These are phyloP conservation scores for Peronospora tabacina DNA, from an alignment of 352 stramenopile species.

Conservation along the genomic window DNA sequence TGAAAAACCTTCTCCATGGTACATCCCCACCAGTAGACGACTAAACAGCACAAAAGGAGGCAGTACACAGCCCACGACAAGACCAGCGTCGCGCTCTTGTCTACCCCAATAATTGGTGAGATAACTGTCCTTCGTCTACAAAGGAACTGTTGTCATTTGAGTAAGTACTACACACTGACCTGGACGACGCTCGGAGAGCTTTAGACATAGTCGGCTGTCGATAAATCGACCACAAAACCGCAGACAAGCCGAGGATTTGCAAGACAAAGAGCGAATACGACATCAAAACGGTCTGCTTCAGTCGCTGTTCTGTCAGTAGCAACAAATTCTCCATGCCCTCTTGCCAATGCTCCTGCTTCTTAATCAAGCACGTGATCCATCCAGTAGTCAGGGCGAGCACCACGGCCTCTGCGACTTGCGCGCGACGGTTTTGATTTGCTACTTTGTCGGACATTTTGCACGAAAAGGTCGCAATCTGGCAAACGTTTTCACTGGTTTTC, in stretches of 20 bases:
- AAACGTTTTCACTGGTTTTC: background rate
- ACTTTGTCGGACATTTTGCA: conserved; percentile 10
- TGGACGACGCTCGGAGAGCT: conserved; percentile 16
- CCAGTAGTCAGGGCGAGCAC: conserved; percentile 28
- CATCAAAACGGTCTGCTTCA: conserved; percentile 29
- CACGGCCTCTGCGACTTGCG: conserved; percentile 29
- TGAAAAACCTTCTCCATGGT: conserved; percentile 21
- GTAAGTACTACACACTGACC: conserved; percentile 9
- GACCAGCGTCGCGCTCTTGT: conserved; percentile 45
- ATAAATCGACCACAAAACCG: conserved; percentile 25
- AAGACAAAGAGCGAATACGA: conserved; percentile 24
- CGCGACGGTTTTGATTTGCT: conserved; percentile 10
- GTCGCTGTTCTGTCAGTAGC: conserved; percentile 19
- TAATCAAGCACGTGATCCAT: conserved; percentile 31
- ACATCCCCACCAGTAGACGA: conserved; percentile 37
- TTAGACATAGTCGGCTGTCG: conserved; percentile 13
- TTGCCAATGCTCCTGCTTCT: conserved; percentile 12
- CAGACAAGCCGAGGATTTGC: conserved; percentile 25
- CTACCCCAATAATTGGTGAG: conserved; percentile 14
- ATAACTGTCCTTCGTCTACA: background rate
- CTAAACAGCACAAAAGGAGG: conserved; percentile 52
- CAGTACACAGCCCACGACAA: conserved; percentile 53
- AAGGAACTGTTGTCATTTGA: conserved; percentile 4
- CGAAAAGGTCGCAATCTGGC: background rate
- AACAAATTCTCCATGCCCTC: conserved; percentile 4